Percentiles rank a stretch among this genome's conserved stretches.
phyloP scores from a whole-genome alignment of 805 yeast genomes.

The Wickerhamiella shivajii region DNA sequence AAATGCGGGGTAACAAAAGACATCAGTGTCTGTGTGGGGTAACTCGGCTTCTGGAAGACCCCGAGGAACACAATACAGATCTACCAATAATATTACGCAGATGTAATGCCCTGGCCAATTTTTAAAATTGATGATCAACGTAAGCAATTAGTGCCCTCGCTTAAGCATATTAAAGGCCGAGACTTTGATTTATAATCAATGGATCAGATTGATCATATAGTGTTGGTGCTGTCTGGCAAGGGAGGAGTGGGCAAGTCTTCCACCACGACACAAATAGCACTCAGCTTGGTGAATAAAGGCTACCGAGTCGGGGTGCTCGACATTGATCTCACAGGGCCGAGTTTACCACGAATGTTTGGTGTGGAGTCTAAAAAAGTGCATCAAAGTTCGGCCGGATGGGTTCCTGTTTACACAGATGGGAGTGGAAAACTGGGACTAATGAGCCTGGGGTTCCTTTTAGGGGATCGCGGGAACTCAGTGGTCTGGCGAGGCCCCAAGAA shows the following conservation, averaged over 20 bases:
- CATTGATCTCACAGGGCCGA: slow-evolving; percentile 93
- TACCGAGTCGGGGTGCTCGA: slow-evolving; percentile 86
- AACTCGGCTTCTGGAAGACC: no score
- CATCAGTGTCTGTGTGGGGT: no score
- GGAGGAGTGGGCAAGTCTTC: slow-evolving; percentile 97
- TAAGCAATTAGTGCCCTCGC: no score
- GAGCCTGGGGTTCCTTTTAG: slow-evolving; percentile 77
- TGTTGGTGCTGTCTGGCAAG: slow-evolving; percentile 63
- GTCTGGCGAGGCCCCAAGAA: slow-evolving; percentile 99
- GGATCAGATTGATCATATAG: slow-evolving; percentile 45
- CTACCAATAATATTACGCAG: no score
- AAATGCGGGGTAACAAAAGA: no score
- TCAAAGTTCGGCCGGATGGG: slow-evolving; percentile 79
- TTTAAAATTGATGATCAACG: no score
- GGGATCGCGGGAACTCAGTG: slow-evolving; percentile 74
- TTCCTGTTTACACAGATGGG: slow-evolving; percentile 53
- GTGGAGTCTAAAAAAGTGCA: slow-evolving; percentile 64
- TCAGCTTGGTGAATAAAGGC: slow-evolving; percentile 58
- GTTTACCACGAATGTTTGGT: slow-evolving; percentile 92
- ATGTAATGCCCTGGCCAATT: no score
- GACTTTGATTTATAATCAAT: slow-evolving; percentile 2
- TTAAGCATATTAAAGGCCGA: background rate
- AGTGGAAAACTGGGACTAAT: slow-evolving; percentile 45
- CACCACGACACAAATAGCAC: slow-evolving; percentile 84
- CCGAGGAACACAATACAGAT: no score